These are phyloP conservation scores for Colletotrichum musicola DNA, from an alignment of 2,329 filamentous ascomycete species.

Conservation along the genomic window DNA sequence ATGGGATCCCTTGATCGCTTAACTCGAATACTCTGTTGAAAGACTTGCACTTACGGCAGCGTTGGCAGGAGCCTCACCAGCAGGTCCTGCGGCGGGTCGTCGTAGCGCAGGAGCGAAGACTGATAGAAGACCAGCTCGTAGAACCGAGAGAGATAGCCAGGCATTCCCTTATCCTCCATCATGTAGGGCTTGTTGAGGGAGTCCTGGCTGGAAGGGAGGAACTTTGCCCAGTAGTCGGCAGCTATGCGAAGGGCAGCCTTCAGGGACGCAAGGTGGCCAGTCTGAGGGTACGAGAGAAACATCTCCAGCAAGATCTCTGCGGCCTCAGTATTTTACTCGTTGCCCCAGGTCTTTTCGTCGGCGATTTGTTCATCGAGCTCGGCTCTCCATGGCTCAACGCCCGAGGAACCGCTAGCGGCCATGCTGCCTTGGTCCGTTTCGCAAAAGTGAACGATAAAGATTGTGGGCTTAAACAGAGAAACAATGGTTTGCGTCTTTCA, in stretches of 20 bases:
- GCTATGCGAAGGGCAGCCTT: background rate
- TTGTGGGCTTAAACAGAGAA: background rate
- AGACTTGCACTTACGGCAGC: too few relatives aligned
- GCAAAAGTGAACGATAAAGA: too few relatives aligned
- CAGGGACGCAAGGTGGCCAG: background rate
- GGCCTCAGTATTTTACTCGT: background rate
- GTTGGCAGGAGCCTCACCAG: background rate
- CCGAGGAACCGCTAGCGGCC: background rate
- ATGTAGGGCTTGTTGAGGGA: constrained; percentile 4
- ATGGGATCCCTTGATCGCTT: too few relatives aligned
- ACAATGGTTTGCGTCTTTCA: too few relatives aligned
- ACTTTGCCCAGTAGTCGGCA: constrained; percentile 11
- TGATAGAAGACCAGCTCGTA: background rate
- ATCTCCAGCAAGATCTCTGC: background rate
- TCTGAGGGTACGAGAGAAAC: background rate
- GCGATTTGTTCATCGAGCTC: constrained; percentile 7
- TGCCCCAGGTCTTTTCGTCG: background rate
- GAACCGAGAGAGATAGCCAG: background rate
- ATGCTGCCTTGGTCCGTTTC: background rate
- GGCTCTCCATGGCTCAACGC: background rate
- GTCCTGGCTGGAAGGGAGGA: background rate
- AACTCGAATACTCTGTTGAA: too few relatives aligned
- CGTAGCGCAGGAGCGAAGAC: background rate
- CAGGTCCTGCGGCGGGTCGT: background rate
- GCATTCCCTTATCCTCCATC: background rate